Evolutionary conservation across 768 basidiomycete genomes (phyloP).

Genomic region (Mycena haematopus): DNA sequence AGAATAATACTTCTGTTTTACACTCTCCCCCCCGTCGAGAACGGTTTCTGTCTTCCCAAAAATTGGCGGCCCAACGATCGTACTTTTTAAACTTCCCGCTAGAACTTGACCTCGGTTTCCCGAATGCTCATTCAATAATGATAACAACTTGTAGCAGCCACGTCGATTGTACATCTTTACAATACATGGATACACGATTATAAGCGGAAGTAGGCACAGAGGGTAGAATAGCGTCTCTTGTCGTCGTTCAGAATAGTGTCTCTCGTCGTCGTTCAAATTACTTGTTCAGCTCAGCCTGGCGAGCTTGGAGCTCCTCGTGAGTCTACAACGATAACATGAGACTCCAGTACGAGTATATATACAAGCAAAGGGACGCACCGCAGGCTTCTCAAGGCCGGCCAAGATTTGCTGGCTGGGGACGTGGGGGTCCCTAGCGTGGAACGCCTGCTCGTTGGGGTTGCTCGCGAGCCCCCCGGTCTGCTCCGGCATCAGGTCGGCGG

Average conservation of each 20-base stretch:
- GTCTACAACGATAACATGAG: conserved; percentile 40
- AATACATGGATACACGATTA: conserved; percentile 20
- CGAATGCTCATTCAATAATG: no score
- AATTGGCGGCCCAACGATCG: no score
- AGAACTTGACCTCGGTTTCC: no score
- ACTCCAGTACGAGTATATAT: background rate
- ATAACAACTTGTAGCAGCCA: background rate
- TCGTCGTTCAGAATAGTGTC: background rate
- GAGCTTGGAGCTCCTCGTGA: conserved; percentile 55
- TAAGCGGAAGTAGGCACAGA: background rate
- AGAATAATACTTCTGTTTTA: no score
- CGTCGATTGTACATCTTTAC: conserved; percentile 22
- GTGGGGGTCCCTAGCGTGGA: conserved; percentile 59
- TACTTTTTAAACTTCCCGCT: no score
- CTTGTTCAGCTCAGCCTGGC: conserved; percentile 55
- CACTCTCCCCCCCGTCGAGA: no score
- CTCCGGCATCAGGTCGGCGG: conserved; percentile 52
- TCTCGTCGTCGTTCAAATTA: conserved; percentile 3
- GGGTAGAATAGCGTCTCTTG: conserved; percentile 1
- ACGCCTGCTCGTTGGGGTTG: conserved; percentile 49
- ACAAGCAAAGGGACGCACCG: conserved; percentile 43
- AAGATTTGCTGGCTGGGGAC: conserved; percentile 52
- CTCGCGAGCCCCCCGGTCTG: conserved; percentile 43
- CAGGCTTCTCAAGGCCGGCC: conserved; percentile 53
- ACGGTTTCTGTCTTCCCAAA: no score